These are phyloP conservation scores for Nicotiana rustica DNA, from an alignment of 305 asterid species.

Conservation along the genomic window DNA sequence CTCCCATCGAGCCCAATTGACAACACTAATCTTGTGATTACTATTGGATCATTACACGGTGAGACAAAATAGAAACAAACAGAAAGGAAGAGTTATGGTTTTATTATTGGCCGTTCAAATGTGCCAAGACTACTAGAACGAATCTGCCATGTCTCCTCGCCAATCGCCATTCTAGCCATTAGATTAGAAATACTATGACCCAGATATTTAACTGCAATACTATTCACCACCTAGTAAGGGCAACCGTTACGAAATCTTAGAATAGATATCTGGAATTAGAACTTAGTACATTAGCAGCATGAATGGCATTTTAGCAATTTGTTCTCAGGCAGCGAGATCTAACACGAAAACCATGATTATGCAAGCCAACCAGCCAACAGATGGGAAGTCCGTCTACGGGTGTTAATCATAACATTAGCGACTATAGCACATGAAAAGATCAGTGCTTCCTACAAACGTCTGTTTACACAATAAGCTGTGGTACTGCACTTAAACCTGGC, in stretches of 20 bases:
- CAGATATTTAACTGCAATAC: background rate
- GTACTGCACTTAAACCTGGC: background rate
- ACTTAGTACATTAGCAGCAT: background rate
- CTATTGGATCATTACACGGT: too few species aligned
- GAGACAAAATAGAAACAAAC: too few species aligned
- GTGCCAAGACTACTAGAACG: background rate
- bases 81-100: too few species aligned
- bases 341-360: background rate
- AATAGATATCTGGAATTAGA: too few species aligned
- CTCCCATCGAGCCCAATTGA: too few species aligned
- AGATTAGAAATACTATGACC: background rate
- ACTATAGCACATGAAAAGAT: background rate
- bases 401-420: background rate
- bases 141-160: background rate
- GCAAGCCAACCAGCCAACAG: background rate
- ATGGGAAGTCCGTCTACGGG: background rate
- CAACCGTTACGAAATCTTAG: background rate
- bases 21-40: too few species aligned
- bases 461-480: conserved; percentile 9
- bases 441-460: conserved; percentile 2
- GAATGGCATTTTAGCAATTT: background rate
- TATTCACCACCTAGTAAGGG: background rate
- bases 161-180: background rate
- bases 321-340: background rate
- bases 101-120: too few species aligned